phyloP scores from a whole-genome alignment of 1,284 basidiomycete genomes.

The Naganishia sp. region DNA sequence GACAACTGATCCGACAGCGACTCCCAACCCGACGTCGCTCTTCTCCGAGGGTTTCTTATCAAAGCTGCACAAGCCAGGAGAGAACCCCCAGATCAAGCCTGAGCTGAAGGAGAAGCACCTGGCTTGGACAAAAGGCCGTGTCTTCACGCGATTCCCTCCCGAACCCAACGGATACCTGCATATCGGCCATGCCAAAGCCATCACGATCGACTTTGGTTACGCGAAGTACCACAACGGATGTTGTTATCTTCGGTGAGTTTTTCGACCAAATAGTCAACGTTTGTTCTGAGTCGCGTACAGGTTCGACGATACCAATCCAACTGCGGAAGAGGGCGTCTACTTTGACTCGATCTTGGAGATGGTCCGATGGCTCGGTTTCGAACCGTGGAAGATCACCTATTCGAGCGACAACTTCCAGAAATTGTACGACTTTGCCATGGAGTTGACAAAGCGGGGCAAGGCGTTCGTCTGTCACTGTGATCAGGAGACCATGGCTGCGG shows the following conservation, averaged over 20 bases:
- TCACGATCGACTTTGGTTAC: slow-evolving; percentile 97
- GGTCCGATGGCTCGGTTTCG: slow-evolving; percentile 94
- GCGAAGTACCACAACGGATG: slow-evolving; percentile 87
- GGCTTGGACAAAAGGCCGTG: slow-evolving; percentile 74
- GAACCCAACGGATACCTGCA: slow-evolving; percentile 98
- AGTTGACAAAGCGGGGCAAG: slow-evolving; percentile 85
- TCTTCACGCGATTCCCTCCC: slow-evolving; percentile 96
- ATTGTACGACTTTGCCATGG: slow-evolving; percentile 85
- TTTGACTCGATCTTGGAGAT: slow-evolving; percentile 96
- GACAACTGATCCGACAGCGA: slow-evolving; percentile 10
- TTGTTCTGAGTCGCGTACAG: slow-evolving; percentile 34
- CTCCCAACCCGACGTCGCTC: slow-evolving; percentile 59
- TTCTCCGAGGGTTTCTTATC: slow-evolving; percentile 97
- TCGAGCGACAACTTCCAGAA: slow-evolving; percentile 95
- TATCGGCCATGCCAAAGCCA: slow-evolving; percentile 97
- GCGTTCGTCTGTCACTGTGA: slow-evolving; percentile 97
- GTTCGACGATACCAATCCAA: slow-evolving; percentile 98
- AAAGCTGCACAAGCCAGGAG: slow-evolving; percentile 88
- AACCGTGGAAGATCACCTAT: slow-evolving; percentile 99
- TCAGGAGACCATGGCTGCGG: slow-evolving; percentile 45
- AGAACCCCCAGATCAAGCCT: slow-evolving; percentile 83
- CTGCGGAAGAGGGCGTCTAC: slow-evolving; percentile 93
- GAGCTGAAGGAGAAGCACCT: slow-evolving; percentile 81
- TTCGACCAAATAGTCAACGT: background rate
- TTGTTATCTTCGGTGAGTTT: slow-evolving; percentile 72